Evolutionary conservation across 805 yeast species (phyloP).

Genomic region (Candida silvicultrix): DNA sequence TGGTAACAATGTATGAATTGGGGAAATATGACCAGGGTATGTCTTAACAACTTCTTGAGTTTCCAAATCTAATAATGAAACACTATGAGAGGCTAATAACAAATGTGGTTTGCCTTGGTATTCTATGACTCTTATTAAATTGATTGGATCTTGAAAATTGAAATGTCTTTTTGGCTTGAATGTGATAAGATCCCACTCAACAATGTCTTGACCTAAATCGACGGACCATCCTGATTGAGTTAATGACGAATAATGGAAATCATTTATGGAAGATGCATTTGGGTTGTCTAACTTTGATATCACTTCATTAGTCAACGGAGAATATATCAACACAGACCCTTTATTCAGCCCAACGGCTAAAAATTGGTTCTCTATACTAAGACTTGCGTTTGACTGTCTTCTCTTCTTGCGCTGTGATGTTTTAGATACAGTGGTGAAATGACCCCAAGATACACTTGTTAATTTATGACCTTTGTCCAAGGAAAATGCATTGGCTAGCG

Average conservation of each 20-base stretch:
- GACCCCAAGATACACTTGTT: slow-evolving; percentile 49
- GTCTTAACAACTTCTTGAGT: slow-evolving; percentile 36
- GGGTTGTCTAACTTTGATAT: slow-evolving; percentile 45
- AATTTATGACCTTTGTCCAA: slow-evolving; percentile 46
- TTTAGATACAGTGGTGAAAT: slow-evolving; percentile 12
- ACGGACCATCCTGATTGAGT: slow-evolving; percentile 50
- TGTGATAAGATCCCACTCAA: slow-evolving; percentile 53
- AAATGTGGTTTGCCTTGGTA: slow-evolving; percentile 31
- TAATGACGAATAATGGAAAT: slow-evolving; percentile 36
- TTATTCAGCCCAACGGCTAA: slow-evolving; percentile 59
- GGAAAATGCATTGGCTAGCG: slow-evolving; percentile 40
- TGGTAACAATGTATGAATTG: slow-evolving; percentile 45
- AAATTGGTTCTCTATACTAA: slow-evolving; percentile 34
- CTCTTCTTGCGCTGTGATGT: slow-evolving; percentile 12
- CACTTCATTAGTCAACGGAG: slow-evolving; percentile 58
- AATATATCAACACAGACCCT: slow-evolving; percentile 59
- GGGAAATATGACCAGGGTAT: slow-evolving; percentile 74
- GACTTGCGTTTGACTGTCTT: slow-evolving; percentile 12
- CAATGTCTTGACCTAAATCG: slow-evolving; percentile 50
- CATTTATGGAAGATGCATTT: slow-evolving; percentile 39
- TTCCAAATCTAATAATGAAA: slow-evolving; percentile 44
- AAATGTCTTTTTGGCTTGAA: slow-evolving; percentile 37
- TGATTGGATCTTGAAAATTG: slow-evolving; percentile 26
- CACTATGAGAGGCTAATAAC: slow-evolving; percentile 61
- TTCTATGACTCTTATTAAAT: slow-evolving; percentile 27